phyloP scores from a whole-genome alignment of 23 red algal species.

The Agarophyton chilense region DNA sequence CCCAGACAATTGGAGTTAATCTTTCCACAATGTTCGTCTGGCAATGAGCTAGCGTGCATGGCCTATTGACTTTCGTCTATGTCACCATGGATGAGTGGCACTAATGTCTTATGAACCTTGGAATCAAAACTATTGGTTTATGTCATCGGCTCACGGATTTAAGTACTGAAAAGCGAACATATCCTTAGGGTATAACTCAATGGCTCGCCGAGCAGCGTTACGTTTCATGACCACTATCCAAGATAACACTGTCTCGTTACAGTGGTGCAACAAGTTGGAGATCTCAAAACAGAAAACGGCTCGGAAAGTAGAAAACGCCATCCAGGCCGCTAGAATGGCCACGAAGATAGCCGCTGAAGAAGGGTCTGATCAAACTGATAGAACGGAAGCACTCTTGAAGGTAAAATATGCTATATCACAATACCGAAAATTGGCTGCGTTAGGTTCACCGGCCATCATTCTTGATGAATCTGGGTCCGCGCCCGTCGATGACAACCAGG shows the following conservation, averaged over 20 bases:
- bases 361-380: conserved; percentile 40
- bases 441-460: conserved; percentile 9
- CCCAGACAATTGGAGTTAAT: too few species aligned
- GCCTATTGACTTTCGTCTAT: too few species aligned
- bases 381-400: background rate
- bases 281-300: background rate
- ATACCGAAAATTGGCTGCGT: conserved; percentile 27
- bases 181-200: too few species aligned
- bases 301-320: conserved; percentile 2
- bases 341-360: conserved; percentile 18
- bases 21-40: too few species aligned
- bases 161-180: too few species aligned
- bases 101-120: too few species aligned
- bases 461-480: background rate
- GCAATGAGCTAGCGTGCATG: too few species aligned
- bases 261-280: background rate
- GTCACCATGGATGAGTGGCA: too few species aligned
- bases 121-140: too few species aligned
- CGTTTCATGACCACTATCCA: conserved; percentile 8
- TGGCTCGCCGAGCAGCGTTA: background rate
- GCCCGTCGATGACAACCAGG: background rate
- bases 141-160: too few species aligned
- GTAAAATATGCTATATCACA: conserved; percentile 17
- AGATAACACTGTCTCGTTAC: background rate
- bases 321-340: conserved; percentile 36